Evolutionary conservation across 1,139 yeast genomes (phyloP).

Genomic region (Suzukiozyma palmioleophila): DNA sequence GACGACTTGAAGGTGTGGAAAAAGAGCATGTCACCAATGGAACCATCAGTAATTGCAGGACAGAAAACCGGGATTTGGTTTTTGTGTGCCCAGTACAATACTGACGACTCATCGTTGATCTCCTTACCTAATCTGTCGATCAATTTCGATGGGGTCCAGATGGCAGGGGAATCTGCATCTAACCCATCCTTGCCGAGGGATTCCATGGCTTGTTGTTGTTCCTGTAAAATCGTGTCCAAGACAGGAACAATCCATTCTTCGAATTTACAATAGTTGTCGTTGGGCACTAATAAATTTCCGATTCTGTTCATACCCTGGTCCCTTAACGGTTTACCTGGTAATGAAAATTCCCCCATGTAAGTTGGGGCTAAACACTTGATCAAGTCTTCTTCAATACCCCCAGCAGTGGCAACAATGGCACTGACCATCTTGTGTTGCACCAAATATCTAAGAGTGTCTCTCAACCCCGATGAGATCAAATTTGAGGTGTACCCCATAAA

Average conservation of each 20-base stretch:
- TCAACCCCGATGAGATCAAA: slow-evolving; percentile 86
- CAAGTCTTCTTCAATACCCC: slow-evolving; percentile 96
- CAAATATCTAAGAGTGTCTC: slow-evolving; percentile 83
- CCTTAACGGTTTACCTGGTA: slow-evolving; percentile 77
- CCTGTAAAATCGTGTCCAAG: slow-evolving; percentile 79
- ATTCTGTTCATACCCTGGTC: slow-evolving; percentile 97
- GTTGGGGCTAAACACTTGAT: slow-evolving; percentile 96
- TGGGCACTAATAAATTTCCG: slow-evolving; percentile 94
- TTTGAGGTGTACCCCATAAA: slow-evolving; percentile 97
- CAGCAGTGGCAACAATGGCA: slow-evolving; percentile 93
- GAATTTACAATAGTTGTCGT: slow-evolving; percentile 93
- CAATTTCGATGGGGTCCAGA: slow-evolving; percentile 91
- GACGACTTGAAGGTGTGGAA: slow-evolving; percentile 96
- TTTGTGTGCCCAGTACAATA: slow-evolving; percentile 96
- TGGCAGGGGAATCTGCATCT: slow-evolving; percentile 40
- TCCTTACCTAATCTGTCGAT: slow-evolving; percentile 94
- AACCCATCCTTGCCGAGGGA: slow-evolving; percentile 58
- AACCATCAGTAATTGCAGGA: slow-evolving; percentile 97
- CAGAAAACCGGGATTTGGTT: slow-evolving; percentile 94
- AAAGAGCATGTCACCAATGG: slow-evolving; percentile 97
- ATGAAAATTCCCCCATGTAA: slow-evolving; percentile 82
- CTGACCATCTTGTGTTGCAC: slow-evolving; percentile 93
- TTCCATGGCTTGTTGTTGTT: slow-evolving; percentile 69
- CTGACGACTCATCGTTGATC: slow-evolving; percentile 90
- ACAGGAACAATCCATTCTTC: slow-evolving; percentile 99